phyloP scores from a whole-genome alignment of 495 filamentous ascomycete genomes.

The Elasticomyces elasticus region DNA sequence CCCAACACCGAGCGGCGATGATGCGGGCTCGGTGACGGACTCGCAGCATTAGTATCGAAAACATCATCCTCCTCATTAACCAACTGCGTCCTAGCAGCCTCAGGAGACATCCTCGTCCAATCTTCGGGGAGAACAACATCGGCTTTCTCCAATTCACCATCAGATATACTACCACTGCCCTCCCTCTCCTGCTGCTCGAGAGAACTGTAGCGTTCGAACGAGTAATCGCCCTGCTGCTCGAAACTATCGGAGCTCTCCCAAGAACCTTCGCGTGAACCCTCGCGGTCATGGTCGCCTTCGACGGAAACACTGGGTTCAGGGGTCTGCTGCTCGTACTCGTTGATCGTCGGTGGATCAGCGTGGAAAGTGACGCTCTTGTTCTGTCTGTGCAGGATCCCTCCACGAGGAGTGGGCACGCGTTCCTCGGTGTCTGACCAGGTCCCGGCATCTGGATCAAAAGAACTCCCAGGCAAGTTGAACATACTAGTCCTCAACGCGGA shows the following conservation, averaged over 20 bases:
- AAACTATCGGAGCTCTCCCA: conserved; percentile 76
- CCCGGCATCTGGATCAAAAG: conserved; percentile 10
- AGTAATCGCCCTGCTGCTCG: conserved; percentile 58
- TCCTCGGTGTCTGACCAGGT: conserved; percentile 60
- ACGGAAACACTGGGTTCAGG: conserved; percentile 77
- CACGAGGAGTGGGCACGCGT: conserved; percentile 40
- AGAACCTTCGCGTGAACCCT: conserved; percentile 76
- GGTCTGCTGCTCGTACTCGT: conserved; percentile 96
- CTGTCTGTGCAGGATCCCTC: conserved; percentile 59
- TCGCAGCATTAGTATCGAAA: no score
- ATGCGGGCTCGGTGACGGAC: conserved; percentile 34
- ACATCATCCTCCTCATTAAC: conserved; percentile 53
- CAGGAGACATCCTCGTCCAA: conserved; percentile 73
- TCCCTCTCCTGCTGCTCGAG: conserved; percentile 49
- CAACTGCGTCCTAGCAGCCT: conserved; percentile 41
- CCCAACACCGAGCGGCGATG: conserved; percentile 37
- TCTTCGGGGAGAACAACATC: conserved; percentile 93
- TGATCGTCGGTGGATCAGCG: conserved; percentile 81
- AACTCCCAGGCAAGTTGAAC: conserved; percentile 49
- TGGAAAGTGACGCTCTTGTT: conserved; percentile 96
- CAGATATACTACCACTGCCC: conserved; percentile 90
- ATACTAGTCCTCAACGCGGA: conserved; percentile 61
- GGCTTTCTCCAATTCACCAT: conserved; percentile 85
- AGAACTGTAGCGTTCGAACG: conserved; percentile 59
- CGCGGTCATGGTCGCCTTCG: no score